phyloP scores from a whole-genome alignment of 176 grass and related monocot genomes.

The Oryza nivara region DNA sequence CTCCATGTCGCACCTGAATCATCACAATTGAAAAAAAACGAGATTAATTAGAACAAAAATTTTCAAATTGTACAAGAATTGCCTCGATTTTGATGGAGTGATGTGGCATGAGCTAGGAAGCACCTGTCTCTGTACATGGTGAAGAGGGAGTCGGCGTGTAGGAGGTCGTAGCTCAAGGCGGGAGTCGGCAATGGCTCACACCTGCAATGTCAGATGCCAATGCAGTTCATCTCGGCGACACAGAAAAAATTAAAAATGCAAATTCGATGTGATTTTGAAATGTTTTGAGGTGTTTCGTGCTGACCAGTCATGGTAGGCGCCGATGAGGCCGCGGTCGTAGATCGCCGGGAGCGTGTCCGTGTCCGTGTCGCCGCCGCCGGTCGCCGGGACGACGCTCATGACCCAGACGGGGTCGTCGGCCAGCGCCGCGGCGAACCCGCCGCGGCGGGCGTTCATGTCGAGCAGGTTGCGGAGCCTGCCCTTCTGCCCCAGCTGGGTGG shows the following conservation, averaged over 20 bases:
- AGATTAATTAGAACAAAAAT: neutral
- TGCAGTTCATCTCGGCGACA: neutral
- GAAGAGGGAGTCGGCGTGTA: conserved; percentile 58
- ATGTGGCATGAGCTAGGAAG: neutral
- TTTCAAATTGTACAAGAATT: neutral
- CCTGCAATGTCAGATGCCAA: conserved; percentile 30
- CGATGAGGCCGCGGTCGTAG: conserved; percentile 64
- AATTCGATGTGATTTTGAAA: neutral
- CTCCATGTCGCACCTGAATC: conserved; percentile 54
- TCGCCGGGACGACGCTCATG: conserved; percentile 57
- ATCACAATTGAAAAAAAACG: neutral
- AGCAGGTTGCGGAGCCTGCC: conserved; percentile 62
- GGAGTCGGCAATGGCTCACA: conserved; percentile 69
- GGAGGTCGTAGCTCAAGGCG: conserved; percentile 60
- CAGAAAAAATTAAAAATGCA: no score
- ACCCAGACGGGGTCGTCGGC: conserved; percentile 59
- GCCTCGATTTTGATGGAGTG: neutral
- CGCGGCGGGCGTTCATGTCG: conserved; percentile 62
- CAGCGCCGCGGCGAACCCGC: conserved; percentile 50
- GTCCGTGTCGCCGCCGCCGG: conserved; percentile 6
- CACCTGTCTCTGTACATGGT: conserved; percentile 61
- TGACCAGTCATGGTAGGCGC: conserved; percentile 63
- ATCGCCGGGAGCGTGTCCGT: conserved; percentile 49
- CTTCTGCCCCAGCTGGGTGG: conserved; percentile 53
- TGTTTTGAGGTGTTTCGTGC: neutral